Conservation (phyloP, 345 rosid species). For the Lepidium aucheri region DNA sequence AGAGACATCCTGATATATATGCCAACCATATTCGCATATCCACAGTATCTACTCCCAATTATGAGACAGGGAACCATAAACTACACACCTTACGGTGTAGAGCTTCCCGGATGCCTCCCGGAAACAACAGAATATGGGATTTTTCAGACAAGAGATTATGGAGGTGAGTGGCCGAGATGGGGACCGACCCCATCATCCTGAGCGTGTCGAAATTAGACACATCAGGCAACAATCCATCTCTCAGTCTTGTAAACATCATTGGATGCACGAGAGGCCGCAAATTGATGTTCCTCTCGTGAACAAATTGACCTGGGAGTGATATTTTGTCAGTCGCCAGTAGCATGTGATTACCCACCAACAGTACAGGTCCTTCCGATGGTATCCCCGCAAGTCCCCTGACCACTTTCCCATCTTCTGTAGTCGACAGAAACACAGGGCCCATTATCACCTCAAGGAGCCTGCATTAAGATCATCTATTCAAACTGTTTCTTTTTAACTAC, state of each 20-base stretch:
- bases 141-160: slow-evolving; percentile 56
- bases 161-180: slow-evolving; percentile 52
- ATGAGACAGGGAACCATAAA: background rate
- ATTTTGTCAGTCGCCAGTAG: slow-evolving; percentile 51
- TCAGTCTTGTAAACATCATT: slow-evolving; percentile 36
- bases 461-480: background rate
- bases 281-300: slow-evolving; percentile 51
- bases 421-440: slow-evolving; percentile 68
- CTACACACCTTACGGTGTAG: slow-evolving; percentile 51
- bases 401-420: slow-evolving; percentile 57
- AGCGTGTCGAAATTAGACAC: slow-evolving; percentile 27
- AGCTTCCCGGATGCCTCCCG: slow-evolving; percentile 83
- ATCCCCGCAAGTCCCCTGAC: slow-evolving; percentile 70
- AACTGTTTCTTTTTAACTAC: background rate
- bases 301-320: slow-evolving; percentile 40
- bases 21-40: background rate
- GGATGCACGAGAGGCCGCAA: slow-evolving; percentile 75
- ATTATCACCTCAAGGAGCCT: slow-evolving; percentile 32
- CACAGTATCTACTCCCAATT: background rate
- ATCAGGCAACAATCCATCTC: slow-evolving; percentile 34
- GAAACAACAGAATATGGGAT: slow-evolving; percentile 59
- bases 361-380: slow-evolving; percentile 74
- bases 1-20: background rate
- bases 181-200: slow-evolving; percentile 68
- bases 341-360: slow-evolving; percentile 81